These are phyloP conservation scores for Xylariaceae sp. DNA, from an alignment of 2,329 filamentous ascomycete species.

Conservation along the genomic window DNA sequence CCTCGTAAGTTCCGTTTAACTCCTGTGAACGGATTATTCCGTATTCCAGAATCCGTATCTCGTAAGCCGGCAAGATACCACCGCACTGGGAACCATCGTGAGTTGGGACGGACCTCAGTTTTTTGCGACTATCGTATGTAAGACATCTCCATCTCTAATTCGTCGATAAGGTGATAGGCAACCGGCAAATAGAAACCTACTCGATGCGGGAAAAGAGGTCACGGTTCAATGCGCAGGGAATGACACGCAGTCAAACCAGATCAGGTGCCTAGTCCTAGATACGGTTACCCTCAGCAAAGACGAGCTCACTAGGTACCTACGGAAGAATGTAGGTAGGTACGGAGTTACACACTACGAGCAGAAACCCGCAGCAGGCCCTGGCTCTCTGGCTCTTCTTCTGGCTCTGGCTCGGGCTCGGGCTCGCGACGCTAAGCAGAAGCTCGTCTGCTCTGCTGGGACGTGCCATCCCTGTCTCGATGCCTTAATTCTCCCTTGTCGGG, in stretches of 20 bases:
- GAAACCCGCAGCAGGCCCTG: too few species aligned
- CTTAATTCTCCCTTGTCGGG: conserved; percentile 22
- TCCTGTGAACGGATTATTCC: too few species aligned
- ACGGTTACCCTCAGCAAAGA: neutral
- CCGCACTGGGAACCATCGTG: too few species aligned
- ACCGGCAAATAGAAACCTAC: neutral
- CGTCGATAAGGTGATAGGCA: neutral
- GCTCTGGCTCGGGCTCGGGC: too few species aligned
- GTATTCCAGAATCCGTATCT: too few species aligned
- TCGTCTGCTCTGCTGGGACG: neutral
- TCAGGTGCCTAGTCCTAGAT: conserved; percentile 25
- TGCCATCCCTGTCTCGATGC: conserved; percentile 1
- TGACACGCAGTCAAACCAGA: conserved; percentile 31
- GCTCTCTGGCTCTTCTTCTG: too few species aligned
- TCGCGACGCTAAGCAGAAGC: too few species aligned
- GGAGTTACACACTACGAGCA: neutral
- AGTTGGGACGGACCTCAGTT: too few species aligned
- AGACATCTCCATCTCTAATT: neutral
- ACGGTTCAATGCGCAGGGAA: conserved; percentile 20
- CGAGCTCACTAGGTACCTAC: neutral
- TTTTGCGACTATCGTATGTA: too few species aligned
- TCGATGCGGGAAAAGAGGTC: conserved; percentile 15
- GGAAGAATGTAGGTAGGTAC: neutral
- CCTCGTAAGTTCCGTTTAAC: too few species aligned
- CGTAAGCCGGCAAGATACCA: too few species aligned